Base-by-base conservation (phyloP, 2,329 filamentous ascomycete species). In the Calonectria hongkongensis region DNA sequence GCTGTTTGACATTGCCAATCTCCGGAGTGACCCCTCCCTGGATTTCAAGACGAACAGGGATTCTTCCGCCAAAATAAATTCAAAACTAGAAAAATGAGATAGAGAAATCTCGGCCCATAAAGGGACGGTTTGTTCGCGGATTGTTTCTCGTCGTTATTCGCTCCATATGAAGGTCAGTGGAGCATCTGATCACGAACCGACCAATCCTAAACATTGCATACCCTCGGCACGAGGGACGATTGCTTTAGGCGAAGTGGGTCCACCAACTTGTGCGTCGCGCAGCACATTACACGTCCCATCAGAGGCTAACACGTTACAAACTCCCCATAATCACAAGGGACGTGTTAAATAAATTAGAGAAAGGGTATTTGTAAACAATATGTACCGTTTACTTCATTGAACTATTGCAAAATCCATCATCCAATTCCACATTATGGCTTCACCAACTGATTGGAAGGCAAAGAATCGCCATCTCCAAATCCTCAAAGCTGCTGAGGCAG, bases 401-500 rank as follows among this genome's bases (percentile, higher is more conserved):
- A 21, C 4, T 12, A 9, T 56, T 56, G 33, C 16, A 12, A 36
- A 21, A 12, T n/a, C 10, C 7, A 13, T 25, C 18, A 6, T n/a
- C 16, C n/a, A 8, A 36, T 16, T 5, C 30, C 4, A 25, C 30
- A 25, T 25, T 3, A 56, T 56, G 51, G n/a, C 28, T 25, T 56
- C 30, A 10, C 6, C 30, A 56, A 36, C 15, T 28, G 30, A 56
- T n/a, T 73, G 71, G 68, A 71, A 73, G 16, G 39, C 45, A 21
- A 48, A 51, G 13, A 74, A 74, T 54, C 67, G 70, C 48, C 73
- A 71, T 15, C 63, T 50, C 39, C 70, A 74, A 41, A 73, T 74
- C 45, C 73, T 74, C 64, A 71, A 73, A 39, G 73, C 73, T 4
- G 73, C 73, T 12, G 73, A 73, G 39, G 64, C 73, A 28, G 70